These are phyloP conservation scores for Forsythia viridissima DNA, from an alignment of 257 asterid species.

Conservation along the genomic window DNA sequence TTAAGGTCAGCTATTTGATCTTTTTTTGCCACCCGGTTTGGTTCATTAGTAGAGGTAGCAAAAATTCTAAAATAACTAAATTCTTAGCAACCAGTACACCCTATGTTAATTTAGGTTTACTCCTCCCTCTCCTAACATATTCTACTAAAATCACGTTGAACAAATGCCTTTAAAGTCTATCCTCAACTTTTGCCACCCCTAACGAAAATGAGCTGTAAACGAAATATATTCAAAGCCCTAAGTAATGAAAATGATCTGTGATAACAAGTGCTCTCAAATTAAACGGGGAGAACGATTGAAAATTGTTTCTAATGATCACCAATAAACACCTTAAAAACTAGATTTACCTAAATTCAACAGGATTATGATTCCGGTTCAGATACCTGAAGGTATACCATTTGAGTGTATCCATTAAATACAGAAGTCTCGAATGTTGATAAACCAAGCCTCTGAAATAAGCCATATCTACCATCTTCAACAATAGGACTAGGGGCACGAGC, in stretches of 20 bases:
- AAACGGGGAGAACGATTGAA: background rate
- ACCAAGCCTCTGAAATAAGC: slow-evolving; percentile 73
- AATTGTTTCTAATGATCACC: background rate
- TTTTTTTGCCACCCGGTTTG: too few relatives aligned
- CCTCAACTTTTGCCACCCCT: background rate
- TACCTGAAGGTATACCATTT: slow-evolving; percentile 91
- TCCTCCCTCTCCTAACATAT: too few relatives aligned
- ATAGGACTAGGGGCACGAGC: slow-evolving; percentile 79
- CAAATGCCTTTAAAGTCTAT: too few relatives aligned
- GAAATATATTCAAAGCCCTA: background rate
- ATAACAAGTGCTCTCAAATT: background rate
- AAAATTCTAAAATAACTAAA: too few relatives aligned
- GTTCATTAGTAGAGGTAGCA: too few relatives aligned
- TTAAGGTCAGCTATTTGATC: too few relatives aligned
- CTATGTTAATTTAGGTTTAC: too few relatives aligned
- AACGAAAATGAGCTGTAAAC: too few relatives aligned
- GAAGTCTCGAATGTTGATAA: slow-evolving; percentile 62
- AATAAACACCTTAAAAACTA: background rate
- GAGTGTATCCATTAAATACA: slow-evolving; percentile 97
- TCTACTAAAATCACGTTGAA: too few relatives aligned
- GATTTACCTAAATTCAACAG: slow-evolving; percentile 7
- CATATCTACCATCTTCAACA: slow-evolving; percentile 83
- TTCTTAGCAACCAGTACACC: too few relatives aligned
- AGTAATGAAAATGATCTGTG: background rate
- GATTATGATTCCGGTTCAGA: slow-evolving; percentile 50